Evolutionary conservation across 345 rosid species (phyloP).

Genomic region (Aquilaria yunnanensis): DNA sequence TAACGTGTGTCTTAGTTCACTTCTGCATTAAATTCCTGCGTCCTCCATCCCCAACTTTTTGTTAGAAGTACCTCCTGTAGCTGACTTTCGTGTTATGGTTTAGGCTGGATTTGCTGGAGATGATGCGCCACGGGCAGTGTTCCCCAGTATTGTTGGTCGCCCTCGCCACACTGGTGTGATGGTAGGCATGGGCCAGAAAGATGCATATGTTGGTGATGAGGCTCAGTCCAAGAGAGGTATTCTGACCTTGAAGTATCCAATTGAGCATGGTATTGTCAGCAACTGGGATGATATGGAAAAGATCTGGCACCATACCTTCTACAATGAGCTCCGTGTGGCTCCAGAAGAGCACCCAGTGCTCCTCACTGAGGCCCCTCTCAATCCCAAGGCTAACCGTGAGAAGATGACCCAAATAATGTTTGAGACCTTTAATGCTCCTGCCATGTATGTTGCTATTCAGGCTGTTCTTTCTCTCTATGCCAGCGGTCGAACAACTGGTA

Average conservation of each 20-base stretch:
- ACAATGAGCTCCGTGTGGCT: conserved; percentile 94
- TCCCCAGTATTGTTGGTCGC: conserved; percentile 89
- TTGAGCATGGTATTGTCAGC: conserved; percentile 91
- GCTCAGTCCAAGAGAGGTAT: conserved; percentile 75
- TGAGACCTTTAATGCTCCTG: conserved; percentile 86
- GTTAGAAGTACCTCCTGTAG: too few relatives aligned
- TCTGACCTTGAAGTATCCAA: conserved; percentile 66
- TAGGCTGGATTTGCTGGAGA: conserved; percentile 98
- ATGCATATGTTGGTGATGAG: conserved; percentile 92
- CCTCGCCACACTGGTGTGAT: conserved; percentile 93
- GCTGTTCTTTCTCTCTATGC: conserved; percentile 94
- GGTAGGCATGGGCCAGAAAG: conserved; percentile 83
- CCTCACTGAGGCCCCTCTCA: conserved; percentile 87
- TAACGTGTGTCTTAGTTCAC: too few relatives aligned
- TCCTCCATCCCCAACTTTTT: background rate
- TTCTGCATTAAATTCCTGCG: background rate
- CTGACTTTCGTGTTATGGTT: background rate
- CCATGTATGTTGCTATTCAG: conserved; percentile 90
- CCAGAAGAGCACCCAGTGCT: conserved; percentile 83
- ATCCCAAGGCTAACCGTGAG: conserved; percentile 97
- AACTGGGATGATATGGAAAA: conserved; percentile 99
- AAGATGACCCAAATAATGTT: conserved; percentile 98
- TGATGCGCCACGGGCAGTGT: conserved; percentile 88
- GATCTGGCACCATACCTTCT: conserved; percentile 93
- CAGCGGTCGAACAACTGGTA: conserved; percentile 96